Evolutionary conservation across 73 alveolate genomes (phyloP).

Genomic region (Blepharisma japonicum): DNA sequence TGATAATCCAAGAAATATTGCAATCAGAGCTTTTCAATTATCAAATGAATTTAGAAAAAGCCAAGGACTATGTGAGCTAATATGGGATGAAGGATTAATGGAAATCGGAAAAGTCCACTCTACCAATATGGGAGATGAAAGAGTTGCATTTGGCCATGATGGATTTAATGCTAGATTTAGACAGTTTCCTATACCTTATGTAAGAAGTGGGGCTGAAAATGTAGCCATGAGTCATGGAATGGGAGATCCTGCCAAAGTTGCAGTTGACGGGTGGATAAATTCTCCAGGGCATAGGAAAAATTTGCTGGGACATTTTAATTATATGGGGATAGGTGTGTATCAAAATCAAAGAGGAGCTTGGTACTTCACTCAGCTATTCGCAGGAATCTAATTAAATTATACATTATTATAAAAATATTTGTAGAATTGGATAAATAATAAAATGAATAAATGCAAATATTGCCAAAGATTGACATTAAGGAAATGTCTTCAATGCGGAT

Average conservation of each 20-base stretch:
- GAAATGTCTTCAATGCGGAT: no score
- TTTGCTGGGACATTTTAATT: constrained; percentile 57
- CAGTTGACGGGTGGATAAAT: constrained; percentile 98
- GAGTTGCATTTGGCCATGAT: constrained; percentile 90
- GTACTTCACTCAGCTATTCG: constrained; percentile 52
- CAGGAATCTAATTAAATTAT: constrained; percentile 32
- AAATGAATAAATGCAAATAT: no score
- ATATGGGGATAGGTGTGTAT: constrained; percentile 47
- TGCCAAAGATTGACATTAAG: no score
- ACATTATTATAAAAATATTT: no score
- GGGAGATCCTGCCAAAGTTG: constrained; percentile 78
- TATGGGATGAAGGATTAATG: constrained; percentile 83
- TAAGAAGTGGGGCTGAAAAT: constrained; percentile 84
- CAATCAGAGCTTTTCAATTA: constrained; percentile 49
- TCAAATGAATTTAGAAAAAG: constrained; percentile 84
- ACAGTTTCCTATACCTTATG: constrained; percentile 67
- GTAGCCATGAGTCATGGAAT: constrained; percentile 82
- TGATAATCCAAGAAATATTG: constrained; percentile 36
- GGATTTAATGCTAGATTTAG: constrained; percentile 88
- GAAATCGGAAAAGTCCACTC: constrained; percentile 82
- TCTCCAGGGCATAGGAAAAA: constrained; percentile 98
- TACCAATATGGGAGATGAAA: constrained; percentile 89
- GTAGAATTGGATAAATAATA: no score
- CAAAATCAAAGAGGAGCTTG: constrained; percentile 32
- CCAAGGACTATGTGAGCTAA: constrained; percentile 70